These are phyloP conservation scores for Linderina pennispora DNA, from an alignment of 192 early-diverging fungal genomes.

Conservation along the genomic window DNA sequence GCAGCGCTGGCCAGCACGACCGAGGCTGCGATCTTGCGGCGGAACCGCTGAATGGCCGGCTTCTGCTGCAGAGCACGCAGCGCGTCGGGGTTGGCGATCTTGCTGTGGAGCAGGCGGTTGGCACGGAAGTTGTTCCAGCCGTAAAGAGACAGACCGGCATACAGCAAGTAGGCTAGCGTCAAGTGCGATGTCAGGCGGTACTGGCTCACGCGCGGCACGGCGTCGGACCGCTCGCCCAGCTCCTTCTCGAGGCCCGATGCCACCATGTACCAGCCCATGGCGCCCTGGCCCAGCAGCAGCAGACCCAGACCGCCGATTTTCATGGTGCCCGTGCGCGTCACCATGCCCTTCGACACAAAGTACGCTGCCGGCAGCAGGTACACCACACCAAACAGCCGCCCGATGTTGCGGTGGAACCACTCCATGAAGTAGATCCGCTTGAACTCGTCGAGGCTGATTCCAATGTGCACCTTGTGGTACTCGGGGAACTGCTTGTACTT, in stretches of 20 bases:
- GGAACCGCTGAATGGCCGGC: slow-evolving; percentile 54
- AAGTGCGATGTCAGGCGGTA: slow-evolving; percentile 91
- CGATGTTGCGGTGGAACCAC: slow-evolving; percentile 94
- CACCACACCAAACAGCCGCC: slow-evolving; percentile 83
- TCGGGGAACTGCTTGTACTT: slow-evolving; percentile 99
- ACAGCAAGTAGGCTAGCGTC: slow-evolving; percentile 82
- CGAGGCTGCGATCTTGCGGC: slow-evolving; percentile 27
- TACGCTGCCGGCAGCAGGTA: slow-evolving; percentile 83
- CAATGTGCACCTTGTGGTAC: slow-evolving; percentile 89
- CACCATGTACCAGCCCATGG: slow-evolving; percentile 99
- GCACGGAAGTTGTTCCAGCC: slow-evolving; percentile 73
- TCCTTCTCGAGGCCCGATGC: slow-evolving; percentile 82
- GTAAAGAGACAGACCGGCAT: slow-evolving; percentile 69
- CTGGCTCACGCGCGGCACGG: slow-evolving; percentile 88
- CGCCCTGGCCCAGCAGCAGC: slow-evolving; percentile 75
- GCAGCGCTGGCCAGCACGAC: slow-evolving; percentile 71
- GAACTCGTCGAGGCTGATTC: slow-evolving; percentile 87
- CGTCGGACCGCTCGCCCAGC: slow-evolving; percentile 66
- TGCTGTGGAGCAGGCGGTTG: slow-evolving; percentile 53
- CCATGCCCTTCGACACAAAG: slow-evolving; percentile 76
- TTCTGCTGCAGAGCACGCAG: slow-evolving; percentile 58
- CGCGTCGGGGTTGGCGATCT: slow-evolving; percentile 48
- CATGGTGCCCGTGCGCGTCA: slow-evolving; percentile 58
- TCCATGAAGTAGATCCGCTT: slow-evolving; percentile 98
- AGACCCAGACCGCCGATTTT: slow-evolving; percentile 57